phyloP scores from a whole-genome alignment of 2,329 filamentous ascomycete species.

The Pochonia chlamydosporia region DNA sequence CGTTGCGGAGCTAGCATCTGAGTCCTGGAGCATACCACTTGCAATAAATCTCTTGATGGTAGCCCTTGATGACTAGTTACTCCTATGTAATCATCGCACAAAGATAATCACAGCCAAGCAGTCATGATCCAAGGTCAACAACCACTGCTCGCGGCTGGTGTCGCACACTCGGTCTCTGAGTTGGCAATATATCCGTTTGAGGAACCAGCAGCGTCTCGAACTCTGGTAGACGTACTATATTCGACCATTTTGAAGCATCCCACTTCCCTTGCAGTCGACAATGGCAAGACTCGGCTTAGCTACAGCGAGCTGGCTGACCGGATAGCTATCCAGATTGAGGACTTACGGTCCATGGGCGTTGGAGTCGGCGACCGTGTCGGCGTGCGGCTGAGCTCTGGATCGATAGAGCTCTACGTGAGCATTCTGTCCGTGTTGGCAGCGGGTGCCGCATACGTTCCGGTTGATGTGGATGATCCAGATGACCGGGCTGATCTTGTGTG shows the following conservation, averaged over 20 bases:
- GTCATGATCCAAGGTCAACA: too few species aligned
- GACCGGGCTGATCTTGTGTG: slow-evolving; percentile 16
- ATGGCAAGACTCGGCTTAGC: slow-evolving; percentile 9
- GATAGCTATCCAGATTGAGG: slow-evolving; percentile 3
- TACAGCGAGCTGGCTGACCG: slow-evolving; percentile 8
- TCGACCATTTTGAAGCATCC: slow-evolving; percentile 8
- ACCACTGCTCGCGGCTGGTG: too few species aligned
- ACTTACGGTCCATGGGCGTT: slow-evolving; percentile 10
- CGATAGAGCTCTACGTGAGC: slow-evolving; percentile 13
- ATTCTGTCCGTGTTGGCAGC: slow-evolving; percentile 14
- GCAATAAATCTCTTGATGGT: too few species aligned
- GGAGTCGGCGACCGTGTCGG: slow-evolving; percentile 14
- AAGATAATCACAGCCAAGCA: too few species aligned
- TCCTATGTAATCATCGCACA: too few species aligned
- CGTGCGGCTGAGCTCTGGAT: slow-evolving; percentile 14
- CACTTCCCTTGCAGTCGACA: slow-evolving; percentile 11
- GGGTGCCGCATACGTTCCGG: slow-evolving; percentile 17
- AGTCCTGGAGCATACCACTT: too few species aligned
- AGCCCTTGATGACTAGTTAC: too few species aligned
- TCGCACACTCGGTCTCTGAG: too few species aligned
- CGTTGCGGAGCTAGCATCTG: too few species aligned
- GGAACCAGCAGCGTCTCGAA: slow-evolving; percentile 7
- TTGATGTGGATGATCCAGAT: slow-evolving; percentile 16
- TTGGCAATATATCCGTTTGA: slow-evolving; percentile 10
- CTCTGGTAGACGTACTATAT: slow-evolving; percentile 15